A percentile compares a stretch with the other conserved stretches of the same genome.
phyloP scores from a whole-genome alignment of 805 yeast species.

The Pichia kluyveri region DNA sequence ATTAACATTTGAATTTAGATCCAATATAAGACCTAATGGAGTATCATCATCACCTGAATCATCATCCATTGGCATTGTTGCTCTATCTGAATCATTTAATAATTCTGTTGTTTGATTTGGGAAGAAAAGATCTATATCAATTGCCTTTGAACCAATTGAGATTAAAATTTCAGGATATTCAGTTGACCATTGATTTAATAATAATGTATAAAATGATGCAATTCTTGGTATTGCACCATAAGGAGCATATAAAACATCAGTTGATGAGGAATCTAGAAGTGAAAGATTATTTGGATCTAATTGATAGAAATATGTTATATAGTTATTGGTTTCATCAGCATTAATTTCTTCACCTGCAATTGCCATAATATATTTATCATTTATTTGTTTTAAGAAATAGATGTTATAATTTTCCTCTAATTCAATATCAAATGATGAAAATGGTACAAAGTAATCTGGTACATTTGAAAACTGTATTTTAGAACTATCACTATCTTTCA shows the following conservation, averaged over 20 bases:
- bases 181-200: constrained; percentile 33
- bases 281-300: background rate
- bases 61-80: constrained; percentile 63
- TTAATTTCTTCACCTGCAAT: constrained; percentile 2
- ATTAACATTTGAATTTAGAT: constrained; percentile 35
- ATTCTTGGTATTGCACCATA: constrained; percentile 41
- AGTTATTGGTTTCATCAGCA: background rate
- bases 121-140: constrained; percentile 48
- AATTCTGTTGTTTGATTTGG: constrained; percentile 33
- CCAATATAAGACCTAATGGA: constrained; percentile 63
- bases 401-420: constrained; percentile 2
- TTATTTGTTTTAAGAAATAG: constrained; percentile 2
- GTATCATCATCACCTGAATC: constrained; percentile 59
- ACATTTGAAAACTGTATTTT: background rate
- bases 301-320: constrained; percentile 4
- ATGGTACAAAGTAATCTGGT: background rate
- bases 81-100: constrained; percentile 61
- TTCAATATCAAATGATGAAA: constrained; percentile 6
- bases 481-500: background rate
- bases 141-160: constrained; percentile 53
- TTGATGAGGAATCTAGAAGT: constrained; percentile 5
- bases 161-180: constrained; percentile 29
- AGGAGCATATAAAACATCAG: constrained; percentile 21
- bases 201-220: constrained; percentile 35
- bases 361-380: background rate